phyloP scores from a whole-genome alignment of 352 stramenopile species.

The Globisporangium yorkense region DNA sequence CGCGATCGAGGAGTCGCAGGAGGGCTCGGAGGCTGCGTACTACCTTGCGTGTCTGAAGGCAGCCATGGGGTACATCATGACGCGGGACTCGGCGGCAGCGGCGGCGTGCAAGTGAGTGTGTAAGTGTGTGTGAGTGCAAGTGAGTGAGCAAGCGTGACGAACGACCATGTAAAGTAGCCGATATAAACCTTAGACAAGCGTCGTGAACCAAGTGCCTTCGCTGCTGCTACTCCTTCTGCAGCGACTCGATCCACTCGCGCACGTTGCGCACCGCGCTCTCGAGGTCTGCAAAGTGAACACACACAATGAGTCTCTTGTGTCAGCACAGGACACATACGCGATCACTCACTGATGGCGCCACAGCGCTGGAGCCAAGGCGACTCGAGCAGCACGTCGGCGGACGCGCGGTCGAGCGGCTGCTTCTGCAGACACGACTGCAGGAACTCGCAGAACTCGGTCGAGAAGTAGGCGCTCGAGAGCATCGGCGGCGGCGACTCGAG shows the following conservation, averaged over 20 bases:
- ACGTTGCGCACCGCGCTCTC: slow-evolving; percentile 43
- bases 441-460: slow-evolving; percentile 68
- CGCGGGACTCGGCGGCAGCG: slow-evolving; percentile 9
- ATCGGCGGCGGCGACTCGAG: slow-evolving; percentile 61
- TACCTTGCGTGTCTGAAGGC: slow-evolving; percentile 78
- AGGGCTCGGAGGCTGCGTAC: slow-evolving; percentile 75
- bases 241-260: slow-evolving; percentile 62
- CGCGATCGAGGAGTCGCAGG: slow-evolving; percentile 56
- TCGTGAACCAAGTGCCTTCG: too few species aligned
- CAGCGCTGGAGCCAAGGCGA: slow-evolving; percentile 73
- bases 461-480: slow-evolving; percentile 65
- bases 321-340: background rate
- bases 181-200: background rate
- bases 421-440: slow-evolving; percentile 60
- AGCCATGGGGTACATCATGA: slow-evolving; percentile 77
- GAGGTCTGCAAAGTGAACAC: slow-evolving; percentile 15
- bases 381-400: slow-evolving; percentile 52
- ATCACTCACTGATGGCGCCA: slow-evolving; percentile 52
- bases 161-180: slow-evolving; percentile 5
- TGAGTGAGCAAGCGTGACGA: background rate
- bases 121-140: slow-evolving; percentile 11
- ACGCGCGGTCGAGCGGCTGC: slow-evolving; percentile 53
- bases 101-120: slow-evolving; percentile 12
- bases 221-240: slow-evolving; percentile 30
- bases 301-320: background rate